A percentile compares a stretch with the other conserved stretches of the same genome.
Conservation (phyloP, 441 rosid genomes). For the Adansonia rubrostipa region DNA sequence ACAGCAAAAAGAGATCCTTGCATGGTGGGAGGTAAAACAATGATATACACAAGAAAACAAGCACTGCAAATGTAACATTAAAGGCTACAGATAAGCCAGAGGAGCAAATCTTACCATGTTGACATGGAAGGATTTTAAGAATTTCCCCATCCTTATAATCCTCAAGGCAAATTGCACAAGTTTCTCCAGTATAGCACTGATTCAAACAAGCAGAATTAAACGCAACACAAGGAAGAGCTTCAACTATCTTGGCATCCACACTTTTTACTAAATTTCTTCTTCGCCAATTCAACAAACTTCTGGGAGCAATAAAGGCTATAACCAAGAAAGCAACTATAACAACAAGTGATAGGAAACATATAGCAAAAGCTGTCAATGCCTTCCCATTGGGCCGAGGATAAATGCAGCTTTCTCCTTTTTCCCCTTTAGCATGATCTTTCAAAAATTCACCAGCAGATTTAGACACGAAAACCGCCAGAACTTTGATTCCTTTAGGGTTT, state of each 20-base stretch:
- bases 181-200: slow-evolving; percentile 48
- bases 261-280: slow-evolving; percentile 31
- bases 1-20: slow-evolving; percentile 13
- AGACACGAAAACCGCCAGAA: slow-evolving; percentile 66
- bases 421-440: slow-evolving; percentile 51
- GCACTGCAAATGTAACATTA: slow-evolving; percentile 2
- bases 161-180: slow-evolving; percentile 82
- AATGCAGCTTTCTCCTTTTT: slow-evolving; percentile 64
- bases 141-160: slow-evolving; percentile 69
- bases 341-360: slow-evolving; percentile 58
- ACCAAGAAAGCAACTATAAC: slow-evolving; percentile 51
- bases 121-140: slow-evolving; percentile 74
- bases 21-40: not conserved
- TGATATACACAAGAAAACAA: not conserved
- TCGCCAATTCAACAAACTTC: slow-evolving; percentile 54
- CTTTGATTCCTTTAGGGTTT: slow-evolving; percentile 46
- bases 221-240: slow-evolving; percentile 53
- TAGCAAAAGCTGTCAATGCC: slow-evolving; percentile 68
- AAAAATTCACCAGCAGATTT: slow-evolving; percentile 57
- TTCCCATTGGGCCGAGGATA: slow-evolving; percentile 40
- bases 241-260: slow-evolving; percentile 53
- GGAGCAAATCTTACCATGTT: slow-evolving; percentile 56
- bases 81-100: slow-evolving; percentile 2
- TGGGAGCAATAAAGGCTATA: slow-evolving; percentile 51
- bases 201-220: slow-evolving; percentile 42